phyloP scores from a whole-genome alignment of 768 basidiomycete genomes.

The Russula brevipes region DNA sequence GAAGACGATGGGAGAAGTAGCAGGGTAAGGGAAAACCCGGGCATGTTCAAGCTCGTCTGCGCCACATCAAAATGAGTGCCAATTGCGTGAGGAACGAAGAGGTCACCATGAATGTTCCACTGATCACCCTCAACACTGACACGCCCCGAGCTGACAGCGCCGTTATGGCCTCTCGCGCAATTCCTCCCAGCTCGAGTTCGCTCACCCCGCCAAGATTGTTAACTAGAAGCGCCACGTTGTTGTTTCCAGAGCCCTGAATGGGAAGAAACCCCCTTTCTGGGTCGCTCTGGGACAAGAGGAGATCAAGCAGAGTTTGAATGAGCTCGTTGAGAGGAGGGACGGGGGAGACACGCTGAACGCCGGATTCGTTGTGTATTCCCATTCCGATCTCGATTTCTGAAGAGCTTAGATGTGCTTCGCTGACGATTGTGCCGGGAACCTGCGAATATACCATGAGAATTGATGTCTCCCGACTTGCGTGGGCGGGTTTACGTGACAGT shows the following conservation, averaged over 20 bases:
- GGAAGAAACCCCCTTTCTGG: constrained; percentile 72
- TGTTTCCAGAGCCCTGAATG: constrained; percentile 55
- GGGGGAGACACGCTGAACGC: constrained; percentile 60
- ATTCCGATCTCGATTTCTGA: constrained; percentile 84
- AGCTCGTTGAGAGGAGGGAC: constrained; percentile 67
- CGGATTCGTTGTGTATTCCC: constrained; percentile 90
- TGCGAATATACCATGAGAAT: constrained; percentile 28
- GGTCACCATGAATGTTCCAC: constrained; percentile 81
- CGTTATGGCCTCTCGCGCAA: constrained; percentile 56
- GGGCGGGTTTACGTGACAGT: constrained; percentile 61
- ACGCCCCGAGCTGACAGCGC: constrained; percentile 54
- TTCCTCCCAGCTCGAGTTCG: constrained; percentile 70
- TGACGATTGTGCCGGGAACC: constrained; percentile 72
- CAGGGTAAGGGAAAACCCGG: constrained; percentile 82
- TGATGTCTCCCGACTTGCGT: neutral
- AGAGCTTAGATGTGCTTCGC: constrained; percentile 48
- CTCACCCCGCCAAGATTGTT: constrained; percentile 88
- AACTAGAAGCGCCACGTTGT: constrained; percentile 71
- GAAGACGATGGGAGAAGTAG: constrained; percentile 59
- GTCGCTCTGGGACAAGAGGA: constrained; percentile 68
- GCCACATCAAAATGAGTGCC: neutral
- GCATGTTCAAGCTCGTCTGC: constrained; percentile 89
- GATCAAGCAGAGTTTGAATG: constrained; percentile 60
- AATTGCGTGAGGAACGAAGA: neutral
- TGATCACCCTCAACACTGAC: constrained; percentile 55